Conservation (phyloP, 441 rosid genomes). For the Biscutella auriculata region DNA sequence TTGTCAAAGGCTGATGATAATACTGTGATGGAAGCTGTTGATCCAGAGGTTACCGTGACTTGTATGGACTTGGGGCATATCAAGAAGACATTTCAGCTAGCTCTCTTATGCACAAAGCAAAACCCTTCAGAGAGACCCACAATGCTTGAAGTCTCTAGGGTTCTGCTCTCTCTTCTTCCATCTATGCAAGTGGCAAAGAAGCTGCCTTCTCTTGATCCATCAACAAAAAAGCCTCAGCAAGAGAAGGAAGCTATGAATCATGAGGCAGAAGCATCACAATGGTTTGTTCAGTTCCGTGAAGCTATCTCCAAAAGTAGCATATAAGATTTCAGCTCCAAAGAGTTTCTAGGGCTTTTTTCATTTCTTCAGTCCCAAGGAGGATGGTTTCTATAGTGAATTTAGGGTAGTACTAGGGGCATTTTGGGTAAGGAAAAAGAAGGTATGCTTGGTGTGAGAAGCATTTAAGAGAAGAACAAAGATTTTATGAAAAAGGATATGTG, state of each 20-base stretch:
- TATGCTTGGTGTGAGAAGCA: neutral
- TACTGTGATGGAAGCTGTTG: constrained; percentile 84
- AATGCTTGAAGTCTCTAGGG: constrained; percentile 77
- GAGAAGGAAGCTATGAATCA: too few species aligned
- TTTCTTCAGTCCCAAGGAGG: constrained; percentile 9
- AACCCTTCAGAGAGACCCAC: constrained; percentile 67
- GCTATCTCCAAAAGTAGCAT: constrained; percentile 53
- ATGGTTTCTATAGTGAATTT: constrained; percentile 8
- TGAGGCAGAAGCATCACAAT: constrained; percentile 30
- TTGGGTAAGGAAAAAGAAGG: neutral
- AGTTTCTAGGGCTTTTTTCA: neutral
- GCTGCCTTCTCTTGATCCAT: constrained; percentile 17
- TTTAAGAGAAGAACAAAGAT: constrained; percentile 13
- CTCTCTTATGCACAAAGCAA: constrained; percentile 65
- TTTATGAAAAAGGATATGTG: constrained; percentile 9
- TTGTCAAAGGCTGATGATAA: constrained; percentile 52
- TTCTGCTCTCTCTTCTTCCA: constrained; percentile 58
- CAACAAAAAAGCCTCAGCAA: constrained; percentile 10
- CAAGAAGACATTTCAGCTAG: constrained; percentile 66
- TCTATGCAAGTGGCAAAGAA: constrained; percentile 45
- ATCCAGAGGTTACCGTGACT: constrained; percentile 71
- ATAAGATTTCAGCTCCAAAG: constrained; percentile 8
- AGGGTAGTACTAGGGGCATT: neutral
- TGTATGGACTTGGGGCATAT: constrained; percentile 52
- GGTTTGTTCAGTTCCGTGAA: constrained; percentile 65